phyloP scores from a whole-genome alignment of 352 stramenopile species.

The Lagenidium giganteum region DNA sequence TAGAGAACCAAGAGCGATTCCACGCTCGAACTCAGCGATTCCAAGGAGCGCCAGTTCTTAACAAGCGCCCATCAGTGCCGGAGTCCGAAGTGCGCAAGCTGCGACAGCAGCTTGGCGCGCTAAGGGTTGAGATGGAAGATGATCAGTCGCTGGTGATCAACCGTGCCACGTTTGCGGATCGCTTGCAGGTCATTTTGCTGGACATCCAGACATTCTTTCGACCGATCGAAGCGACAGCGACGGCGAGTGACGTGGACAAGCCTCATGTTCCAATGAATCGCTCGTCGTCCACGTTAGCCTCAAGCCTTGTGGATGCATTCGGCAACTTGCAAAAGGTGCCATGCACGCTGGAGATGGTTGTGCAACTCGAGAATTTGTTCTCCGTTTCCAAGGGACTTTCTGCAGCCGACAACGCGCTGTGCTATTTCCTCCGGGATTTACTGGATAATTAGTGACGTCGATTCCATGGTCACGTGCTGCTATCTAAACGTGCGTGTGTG shows the following conservation, averaged over 20 bases:
- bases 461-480: too few relatives aligned
- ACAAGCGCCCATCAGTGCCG: slow-evolving; percentile 29
- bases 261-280: too few relatives aligned
- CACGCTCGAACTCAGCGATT: slow-evolving; percentile 41
- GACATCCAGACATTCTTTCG: slow-evolving; percentile 40
- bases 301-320: slow-evolving; percentile 55
- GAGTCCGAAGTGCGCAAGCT: slow-evolving; percentile 23
- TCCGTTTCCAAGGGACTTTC: slow-evolving; percentile 31
- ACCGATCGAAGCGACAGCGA: too few relatives aligned
- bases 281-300: too few relatives aligned
- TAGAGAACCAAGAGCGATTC: slow-evolving; percentile 12
- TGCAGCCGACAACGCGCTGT: slow-evolving; percentile 47
- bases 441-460: too few relatives aligned
- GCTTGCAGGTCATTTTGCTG: slow-evolving; percentile 22
- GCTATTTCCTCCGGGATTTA: slow-evolving; percentile 68
- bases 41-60: slow-evolving; percentile 40
- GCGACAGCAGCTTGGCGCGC: slow-evolving; percentile 25
- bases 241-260: too few relatives aligned
- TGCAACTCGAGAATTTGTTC: slow-evolving; percentile 44
- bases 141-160: slow-evolving; percentile 53
- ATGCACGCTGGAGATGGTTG: slow-evolving; percentile 42
- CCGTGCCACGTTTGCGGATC: slow-evolving; percentile 19
- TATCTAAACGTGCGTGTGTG: too few relatives aligned
- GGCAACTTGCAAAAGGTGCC: slow-evolving; percentile 33
- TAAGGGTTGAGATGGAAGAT: slow-evolving; percentile 63